These are phyloP conservation scores for Rhinocladiella similis DNA, from an alignment of 2,329 filamentous ascomycete genomes.

Conservation along the genomic window DNA sequence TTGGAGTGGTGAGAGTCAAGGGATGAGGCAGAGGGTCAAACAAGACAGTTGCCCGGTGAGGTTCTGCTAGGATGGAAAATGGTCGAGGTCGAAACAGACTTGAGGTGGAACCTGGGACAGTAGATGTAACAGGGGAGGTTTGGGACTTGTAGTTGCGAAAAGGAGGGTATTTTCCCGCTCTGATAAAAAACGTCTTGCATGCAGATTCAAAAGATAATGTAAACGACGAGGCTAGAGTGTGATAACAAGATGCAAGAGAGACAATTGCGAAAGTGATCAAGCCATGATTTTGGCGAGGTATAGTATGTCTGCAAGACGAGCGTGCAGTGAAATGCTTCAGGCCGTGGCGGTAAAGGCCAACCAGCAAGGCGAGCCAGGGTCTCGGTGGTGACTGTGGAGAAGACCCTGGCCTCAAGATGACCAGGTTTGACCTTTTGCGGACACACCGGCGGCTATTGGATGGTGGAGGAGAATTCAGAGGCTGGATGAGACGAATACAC, in stretches of 20 bases:
- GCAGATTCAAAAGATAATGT: neutral
- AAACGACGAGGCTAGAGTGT: neutral
- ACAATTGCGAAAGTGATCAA: neutral
- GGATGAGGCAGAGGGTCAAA: conserved; percentile 27
- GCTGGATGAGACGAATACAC: conserved; percentile 2
- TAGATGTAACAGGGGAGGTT: conserved; percentile 23
- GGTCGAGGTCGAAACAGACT: conserved; percentile 22
- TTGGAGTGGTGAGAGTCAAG: conserved; percentile 10
- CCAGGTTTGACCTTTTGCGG: conserved; percentile 17
- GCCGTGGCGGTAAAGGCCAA: conserved; percentile 1
- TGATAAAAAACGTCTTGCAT: neutral
- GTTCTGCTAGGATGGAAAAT: conserved; percentile 12
- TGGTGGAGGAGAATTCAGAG: conserved; percentile 9
- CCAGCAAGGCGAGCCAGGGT: conserved; percentile 4
- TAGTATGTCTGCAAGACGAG: neutral
- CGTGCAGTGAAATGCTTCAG: neutral
- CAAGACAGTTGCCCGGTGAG: conserved; percentile 8
- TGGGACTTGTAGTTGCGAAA: neutral
- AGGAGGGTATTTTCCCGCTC: neutral
- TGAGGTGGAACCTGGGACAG: conserved; percentile 22
- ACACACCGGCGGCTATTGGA: conserved; percentile 17
- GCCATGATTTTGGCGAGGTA: neutral
- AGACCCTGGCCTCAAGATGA: conserved; percentile 10
- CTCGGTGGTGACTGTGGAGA: neutral
- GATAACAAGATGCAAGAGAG: neutral